Base-by-base conservation (phyloP, 2,329 filamentous ascomycete species). In the Cytospora leucostoma region DNA sequence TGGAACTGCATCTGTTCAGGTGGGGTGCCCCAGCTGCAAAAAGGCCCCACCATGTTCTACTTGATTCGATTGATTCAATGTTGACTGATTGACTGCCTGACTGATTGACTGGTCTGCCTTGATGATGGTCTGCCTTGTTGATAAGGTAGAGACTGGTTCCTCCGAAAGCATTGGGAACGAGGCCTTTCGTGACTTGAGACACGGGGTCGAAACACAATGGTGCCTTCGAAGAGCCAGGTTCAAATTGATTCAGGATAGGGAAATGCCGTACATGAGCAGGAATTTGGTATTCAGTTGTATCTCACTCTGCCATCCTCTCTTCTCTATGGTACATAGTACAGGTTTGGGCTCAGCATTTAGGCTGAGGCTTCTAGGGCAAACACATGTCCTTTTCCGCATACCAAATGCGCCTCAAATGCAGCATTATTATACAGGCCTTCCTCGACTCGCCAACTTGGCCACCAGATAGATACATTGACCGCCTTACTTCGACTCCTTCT, bases 381-480 rank as follows among this genome's bases (percentile, higher is more conserved):
- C 21, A 35, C 34, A 50, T 35, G n/a, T 8, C 38, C 35, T 50
- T 44, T 62, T 27, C 34, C 44, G 44, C n/a, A 55, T 55, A 38
- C 37, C 59, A 50, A 21, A 50, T 60, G 11, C 61, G 54, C 65
- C 32, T 63, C 60, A n/a, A 65, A 70, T 67, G 62, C 69, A 44
- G 49, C 67, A 61, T 27, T 70, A 66, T 50, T 70, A 67, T 70
- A 68, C 19, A 67, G 65, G n/a, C 32, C 66, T 27, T 27, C 27
- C 27, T 27, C 27, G 27, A 27, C 27, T 69, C 68, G n/a, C 54
- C 61, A 35, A 8, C 17, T 32, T 12, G 12, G 7, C 17, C 3
- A 15, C 21, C 6, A 47, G 13, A 32, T 27, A 17, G 15, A 15
- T 11, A 13, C 33, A 7, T 21, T 27, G 27, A 27, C 27, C 27